A percentile compares a stretch with the other conserved stretches of the same genome.
Evolutionary conservation across 2,329 filamentous ascomycete genomes (phyloP).

Genomic region (Ophiosphaerella herpotricha): DNA sequence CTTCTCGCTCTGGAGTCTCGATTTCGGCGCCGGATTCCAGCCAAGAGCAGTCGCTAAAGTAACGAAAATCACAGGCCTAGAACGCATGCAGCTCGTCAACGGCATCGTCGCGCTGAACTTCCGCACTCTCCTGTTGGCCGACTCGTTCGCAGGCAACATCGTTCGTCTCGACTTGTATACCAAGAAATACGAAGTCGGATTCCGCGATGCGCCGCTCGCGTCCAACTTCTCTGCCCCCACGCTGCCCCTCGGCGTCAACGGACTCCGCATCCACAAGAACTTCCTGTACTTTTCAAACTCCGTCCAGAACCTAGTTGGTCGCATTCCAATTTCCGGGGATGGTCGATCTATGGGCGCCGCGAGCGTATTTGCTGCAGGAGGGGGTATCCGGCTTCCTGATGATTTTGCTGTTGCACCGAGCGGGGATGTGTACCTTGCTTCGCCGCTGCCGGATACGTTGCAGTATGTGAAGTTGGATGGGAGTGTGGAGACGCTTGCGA

Average conservation of each 20-base stretch:
- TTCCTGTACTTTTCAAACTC: constrained; percentile 29
- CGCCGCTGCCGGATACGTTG: constrained; percentile 14
- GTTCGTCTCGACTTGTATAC: constrained; percentile 14
- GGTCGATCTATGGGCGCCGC: constrained; percentile 5
- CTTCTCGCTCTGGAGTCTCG: constrained; percentile 24
- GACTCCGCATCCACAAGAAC: constrained; percentile 15
- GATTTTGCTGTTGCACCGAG: constrained; percentile 25
- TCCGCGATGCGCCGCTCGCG: constrained; percentile 18
- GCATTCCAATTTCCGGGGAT: constrained; percentile 13
- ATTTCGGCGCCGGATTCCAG: background rate
- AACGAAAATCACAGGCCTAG: constrained; percentile 21
- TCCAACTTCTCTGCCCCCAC: constrained; percentile 5
- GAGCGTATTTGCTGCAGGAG: constrained; percentile 7
- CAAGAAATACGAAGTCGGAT: constrained; percentile 6
- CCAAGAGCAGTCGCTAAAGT: background rate
- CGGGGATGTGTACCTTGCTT: constrained; percentile 15
- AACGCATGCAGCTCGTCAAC: constrained; percentile 18
- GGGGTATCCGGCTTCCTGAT: constrained; percentile 13
- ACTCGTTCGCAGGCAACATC: constrained; percentile 25
- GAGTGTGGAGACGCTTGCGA: constrained; percentile 8
- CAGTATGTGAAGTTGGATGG: constrained; percentile 14
- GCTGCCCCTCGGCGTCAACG: constrained; percentile 27
- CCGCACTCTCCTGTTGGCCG: constrained; percentile 26
- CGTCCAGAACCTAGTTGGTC: constrained; percentile 8
- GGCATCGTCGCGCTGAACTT: constrained; percentile 25